Percentiles rank a stretch among this genome's conserved stretches.
phyloP scores from a whole-genome alignment of 768 basidiomycete genomes.

The Psilocybe tampanensis region DNA sequence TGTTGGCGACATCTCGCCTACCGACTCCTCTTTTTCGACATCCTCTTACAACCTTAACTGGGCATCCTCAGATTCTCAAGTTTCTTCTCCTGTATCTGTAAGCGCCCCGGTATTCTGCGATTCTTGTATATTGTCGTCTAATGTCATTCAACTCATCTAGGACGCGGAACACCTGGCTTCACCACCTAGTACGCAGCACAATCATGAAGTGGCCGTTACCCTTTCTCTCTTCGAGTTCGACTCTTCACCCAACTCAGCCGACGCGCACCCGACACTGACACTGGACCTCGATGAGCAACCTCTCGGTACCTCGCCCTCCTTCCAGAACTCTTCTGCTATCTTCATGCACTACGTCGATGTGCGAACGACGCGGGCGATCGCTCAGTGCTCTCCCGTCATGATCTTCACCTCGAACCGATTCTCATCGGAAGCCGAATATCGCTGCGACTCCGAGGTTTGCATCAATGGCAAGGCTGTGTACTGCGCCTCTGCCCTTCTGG shows the following conservation, averaged over 20 bases:
- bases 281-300: slow-evolving; percentile 27
- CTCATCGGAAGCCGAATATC: slow-evolving; percentile 10
- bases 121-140: background rate
- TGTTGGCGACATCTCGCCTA: background rate
- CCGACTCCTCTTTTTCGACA: background rate
- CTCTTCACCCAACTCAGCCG: slow-evolving; percentile 3
- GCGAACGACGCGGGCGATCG: slow-evolving; percentile 8
- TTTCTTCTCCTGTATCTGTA: background rate
- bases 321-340: background rate
- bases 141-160: background rate
- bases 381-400: slow-evolving; percentile 19
- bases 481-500: slow-evolving; percentile 6
- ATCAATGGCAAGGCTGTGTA: slow-evolving; percentile 15
- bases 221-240: slow-evolving; percentile 18
- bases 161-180: background rate
- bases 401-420: slow-evolving; percentile 20
- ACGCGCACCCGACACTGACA: slow-evolving; percentile 17
- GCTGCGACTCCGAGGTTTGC: slow-evolving; percentile 18
- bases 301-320: slow-evolving; percentile 12
- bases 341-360: slow-evolving; percentile 19
- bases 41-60: background rate
- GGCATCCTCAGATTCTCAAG: background rate
- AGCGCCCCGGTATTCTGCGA: background rate
- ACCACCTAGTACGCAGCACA: background rate
- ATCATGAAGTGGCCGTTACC: background rate